Conservation (phyloP, 495 filamentous ascomycete species). For the Xylaria grammica region DNA sequence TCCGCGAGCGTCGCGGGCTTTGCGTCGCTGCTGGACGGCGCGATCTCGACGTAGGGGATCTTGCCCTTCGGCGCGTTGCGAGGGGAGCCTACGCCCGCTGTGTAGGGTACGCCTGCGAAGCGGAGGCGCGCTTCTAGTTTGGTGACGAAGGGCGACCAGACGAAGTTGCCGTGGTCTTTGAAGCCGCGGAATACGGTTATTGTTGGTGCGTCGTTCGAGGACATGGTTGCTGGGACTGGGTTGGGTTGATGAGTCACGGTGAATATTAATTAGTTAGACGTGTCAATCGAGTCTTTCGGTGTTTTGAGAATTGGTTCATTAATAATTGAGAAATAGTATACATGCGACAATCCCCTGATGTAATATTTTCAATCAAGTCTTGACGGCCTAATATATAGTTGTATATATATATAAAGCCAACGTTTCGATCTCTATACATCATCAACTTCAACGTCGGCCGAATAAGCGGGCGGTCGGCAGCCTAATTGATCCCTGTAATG, state of each 20-base stretch:
- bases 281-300: no score
- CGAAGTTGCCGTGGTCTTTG: conserved; percentile 43
- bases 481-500: not conserved
- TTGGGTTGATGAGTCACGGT: not conserved
- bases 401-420: not conserved
- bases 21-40: not conserved
- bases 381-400: not conserved
- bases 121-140: conserved; percentile 70
- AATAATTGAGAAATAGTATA: no score
- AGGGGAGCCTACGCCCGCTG: conserved; percentile 46
- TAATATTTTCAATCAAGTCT: not conserved
- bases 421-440: not conserved
- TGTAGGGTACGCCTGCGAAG: conserved; percentile 55
- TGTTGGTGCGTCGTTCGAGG: conserved; percentile 5
- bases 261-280: not conserved
- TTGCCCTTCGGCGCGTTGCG: conserved; percentile 59
- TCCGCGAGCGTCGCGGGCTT: conserved; percentile 42
- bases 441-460: not conserved
- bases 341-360: no score
- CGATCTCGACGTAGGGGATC: conserved; percentile 60
- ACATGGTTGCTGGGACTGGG: conserved; percentile 20
- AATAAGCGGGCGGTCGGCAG: not conserved
- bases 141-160: conserved; percentile 69
- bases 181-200: conserved; percentile 63
- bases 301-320: no score